Base-by-base conservation (phyloP, 2,329 filamentous ascomycete genomes). In the Aspergillus flavus region DNA sequence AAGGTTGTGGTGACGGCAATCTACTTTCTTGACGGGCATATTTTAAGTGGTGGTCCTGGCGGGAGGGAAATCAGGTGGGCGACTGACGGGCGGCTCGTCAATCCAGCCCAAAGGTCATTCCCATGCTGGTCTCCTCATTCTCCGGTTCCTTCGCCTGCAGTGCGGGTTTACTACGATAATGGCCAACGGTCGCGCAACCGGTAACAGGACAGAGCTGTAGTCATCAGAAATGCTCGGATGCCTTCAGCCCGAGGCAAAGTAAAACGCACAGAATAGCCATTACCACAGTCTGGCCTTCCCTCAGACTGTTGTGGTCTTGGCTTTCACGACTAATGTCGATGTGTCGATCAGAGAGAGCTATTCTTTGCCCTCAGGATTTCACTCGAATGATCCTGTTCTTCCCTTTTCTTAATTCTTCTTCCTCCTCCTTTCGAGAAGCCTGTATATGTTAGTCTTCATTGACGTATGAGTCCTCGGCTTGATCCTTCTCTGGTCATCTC, bases 141-240 rank as follows among this genome's bases (percentile, higher is more conserved):
- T 56, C 56, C 7, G 39, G 39, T 41, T 41, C 60, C 58, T 53
- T 34, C 30, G 62, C 63, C 58, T 62, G 54, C 52, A 48, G 52
- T 59, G 58, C 60, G 62, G 60, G 61, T 64, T 57, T 64, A 66
- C 64, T 66, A 68, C 64, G 59, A 68, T 59, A 39, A 39, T 57
- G 54, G 50, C 21, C 50, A 55, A 39, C 52, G 32, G n/a, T 26
- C 52, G 52, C 52, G 36, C 23, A 54, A 23, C 16, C 23, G 32
- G 36, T 32, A 21, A 54, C 12, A 55, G 16, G 34, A 19, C 16
- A 55, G 9, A 26, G 52, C 30, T 21, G 52, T 14, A 26, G 52
- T 55, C 32, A 55, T 55, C 52, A 26, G 48, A 52, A 52, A 32
- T 21, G 16, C 26, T 32, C 48, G 28, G 30, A 52, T 52, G 48